Evolutionary conservation across 257 asterid species (phyloP), one percentile per base, ranked within the genome.

Genomic region (Solanum paucissectum): DNA sequence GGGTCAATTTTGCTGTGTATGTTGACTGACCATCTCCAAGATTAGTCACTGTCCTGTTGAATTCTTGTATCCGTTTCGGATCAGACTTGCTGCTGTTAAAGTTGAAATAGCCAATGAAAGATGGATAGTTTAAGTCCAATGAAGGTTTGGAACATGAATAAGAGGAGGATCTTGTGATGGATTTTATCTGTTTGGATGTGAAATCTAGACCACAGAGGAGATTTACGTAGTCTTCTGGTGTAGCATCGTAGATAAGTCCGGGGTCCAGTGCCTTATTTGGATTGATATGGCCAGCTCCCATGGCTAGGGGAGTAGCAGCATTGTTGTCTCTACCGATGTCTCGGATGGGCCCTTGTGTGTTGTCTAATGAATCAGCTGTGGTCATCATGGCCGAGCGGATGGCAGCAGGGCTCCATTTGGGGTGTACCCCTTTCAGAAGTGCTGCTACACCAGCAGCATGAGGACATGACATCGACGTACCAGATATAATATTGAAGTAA

Each of bases 391-490:
- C 94, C 1, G 98, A 95, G 72, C 95, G 92, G 32, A 95, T 92
- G 11, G 93, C 94, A 0, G 96, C 98, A 1, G 96, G 98, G 77
- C 93, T 92, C 98, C 96, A 94, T 8, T 89, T 91, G 3, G 96
- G 95, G 82, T 92, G 90, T 1, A 88, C 93, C 13, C 91, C 93
- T 87, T 87, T 93, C 20, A 95, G 79, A 37, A 95, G 94, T 20
- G 98, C 96, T 6, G 92, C 96, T 7, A 93, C 93, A 6, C 98
- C 98, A 0, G 95, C 88, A 2, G 93, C 92, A 62, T 95, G 98
- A 14, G 98, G 98, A 58, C 97, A 94, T 3, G 98, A 36, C 98
- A 95, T 95, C 3, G 98, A 95, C 4, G 98, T 95, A 1, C 98
- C 98, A 0, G 98, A 95, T 76, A 92, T 81, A 27, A 95, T 72